Evolutionary conservation across 2,329 filamentous ascomycete genomes (phyloP).

Genomic region (Apiospora marii): DNA sequence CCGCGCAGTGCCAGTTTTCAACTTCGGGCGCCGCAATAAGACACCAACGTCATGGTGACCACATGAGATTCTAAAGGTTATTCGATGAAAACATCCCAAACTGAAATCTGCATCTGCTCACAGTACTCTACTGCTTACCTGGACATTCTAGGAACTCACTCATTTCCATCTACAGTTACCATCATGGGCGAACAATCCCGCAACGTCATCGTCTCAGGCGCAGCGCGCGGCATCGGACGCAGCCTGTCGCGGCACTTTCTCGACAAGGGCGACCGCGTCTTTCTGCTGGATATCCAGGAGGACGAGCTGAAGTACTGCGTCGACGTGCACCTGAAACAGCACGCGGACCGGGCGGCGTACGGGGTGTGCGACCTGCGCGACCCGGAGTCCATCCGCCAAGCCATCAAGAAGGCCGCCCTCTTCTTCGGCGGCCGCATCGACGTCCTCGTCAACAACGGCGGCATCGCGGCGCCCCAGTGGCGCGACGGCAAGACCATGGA

Average conservation of each 20-base stretch:
- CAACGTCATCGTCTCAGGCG: conserved; percentile 37
- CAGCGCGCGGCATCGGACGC: conserved; percentile 54
- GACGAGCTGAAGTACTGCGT: conserved; percentile 48
- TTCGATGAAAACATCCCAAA: neutral
- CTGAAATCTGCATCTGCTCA: neutral
- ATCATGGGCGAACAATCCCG: neutral
- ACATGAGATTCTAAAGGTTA: neutral
- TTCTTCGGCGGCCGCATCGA: conserved; percentile 48
- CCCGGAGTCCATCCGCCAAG: conserved; percentile 44
- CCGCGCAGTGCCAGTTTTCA: neutral
- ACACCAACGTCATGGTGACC: conserved; percentile 8
- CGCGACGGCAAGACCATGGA: conserved; percentile 55
- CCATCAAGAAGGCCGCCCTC: conserved; percentile 44
- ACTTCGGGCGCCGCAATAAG: too few relatives aligned
- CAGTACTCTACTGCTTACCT: neutral
- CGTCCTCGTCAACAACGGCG: conserved; percentile 49
- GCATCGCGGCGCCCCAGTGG: conserved; percentile 47
- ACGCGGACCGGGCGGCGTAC: conserved; percentile 41
- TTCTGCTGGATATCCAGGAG: conserved; percentile 52
- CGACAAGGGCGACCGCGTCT: conserved; percentile 50
- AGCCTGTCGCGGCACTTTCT: conserved; percentile 52
- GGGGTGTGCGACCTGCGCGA: conserved; percentile 51
- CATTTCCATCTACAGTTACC: neutral
- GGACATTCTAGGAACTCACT: too few relatives aligned
- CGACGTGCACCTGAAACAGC: conserved; percentile 40